Evolutionary conservation across 2,329 filamentous ascomycete species (phyloP), one percentile per base, ranked within the genome.

Genomic region (Fusarium illudens): DNA sequence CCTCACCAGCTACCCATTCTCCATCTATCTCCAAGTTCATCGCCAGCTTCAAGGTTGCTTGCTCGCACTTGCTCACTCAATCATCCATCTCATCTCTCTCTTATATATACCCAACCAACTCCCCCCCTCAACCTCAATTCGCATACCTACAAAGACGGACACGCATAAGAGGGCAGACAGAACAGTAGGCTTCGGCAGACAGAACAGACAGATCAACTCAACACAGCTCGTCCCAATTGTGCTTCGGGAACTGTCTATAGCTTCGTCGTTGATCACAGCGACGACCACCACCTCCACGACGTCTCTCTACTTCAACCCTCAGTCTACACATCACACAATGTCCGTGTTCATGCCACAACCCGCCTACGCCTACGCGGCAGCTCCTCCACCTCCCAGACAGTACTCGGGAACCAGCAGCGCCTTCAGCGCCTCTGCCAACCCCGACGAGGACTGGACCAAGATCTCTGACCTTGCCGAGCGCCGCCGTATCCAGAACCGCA

Each of bases 361-460:
- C 37, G 70, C 74, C 57, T 79, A 77, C 71, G 71, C 70, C 71
- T 79, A 78, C 69, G 69, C 72, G 58, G 67, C 73, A 49, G 65
- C 70, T 64, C 74, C 72, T 57, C 75, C 64, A 69, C 73, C 83
- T 58, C 84, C 89, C 53, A 88, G 91, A 78, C 90, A 93, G 76
- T 90, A 91, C 74, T 85, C 88, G 37, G 86, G 90, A 78, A 96
- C 92, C 65, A 97, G 93, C 83, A 97, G 93, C 82, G 95, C 95
- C 73, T 97, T 97, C 84, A 96, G 93, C 82, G 92, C 91, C 75
- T 96, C 93, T 68, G 95, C 94, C 74, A 96, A 97, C 79, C 92
- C 95, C 58, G 94, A 97, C 77, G 95, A 98, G 83, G 95, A 98
- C 83, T 98, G 95, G 95, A 97, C 95, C 77, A 97, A 97, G 88